phyloP scores from a whole-genome alignment of 2,329 filamentous ascomycete species.

The Ramularia collo-cygni region DNA sequence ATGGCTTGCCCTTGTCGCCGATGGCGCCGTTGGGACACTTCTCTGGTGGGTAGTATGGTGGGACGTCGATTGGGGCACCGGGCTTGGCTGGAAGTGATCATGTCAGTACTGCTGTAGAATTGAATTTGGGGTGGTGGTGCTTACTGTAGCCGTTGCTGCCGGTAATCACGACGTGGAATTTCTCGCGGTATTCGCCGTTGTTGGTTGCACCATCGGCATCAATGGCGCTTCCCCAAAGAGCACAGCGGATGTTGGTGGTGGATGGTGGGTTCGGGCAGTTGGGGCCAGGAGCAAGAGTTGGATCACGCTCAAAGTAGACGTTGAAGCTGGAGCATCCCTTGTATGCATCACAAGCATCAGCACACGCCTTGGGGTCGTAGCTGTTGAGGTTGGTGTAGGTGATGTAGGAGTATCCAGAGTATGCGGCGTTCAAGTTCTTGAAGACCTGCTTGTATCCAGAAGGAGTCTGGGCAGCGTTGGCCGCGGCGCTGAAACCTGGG shows the following conservation, averaged over 20 bases:
- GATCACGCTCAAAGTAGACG: slow-evolving; percentile 31
- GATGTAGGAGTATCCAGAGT: slow-evolving; percentile 4
- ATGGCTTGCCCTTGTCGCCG: slow-evolving; percentile 13
- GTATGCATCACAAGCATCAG: slow-evolving; percentile 27
- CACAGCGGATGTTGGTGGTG: slow-evolving; percentile 36
- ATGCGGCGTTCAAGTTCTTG: slow-evolving; percentile 12
- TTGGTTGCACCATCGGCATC: slow-evolving; percentile 25
- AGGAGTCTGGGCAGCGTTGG: slow-evolving; percentile 6
- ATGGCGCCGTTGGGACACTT: slow-evolving; percentile 9
- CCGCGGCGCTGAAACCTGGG: slow-evolving; percentile 12
- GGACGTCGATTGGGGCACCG: slow-evolving; percentile 10
- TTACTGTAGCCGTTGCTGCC: slow-evolving; percentile 26
- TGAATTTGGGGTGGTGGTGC: too few relatives aligned
- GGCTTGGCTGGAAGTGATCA: too few relatives aligned
- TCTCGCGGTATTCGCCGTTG: slow-evolving; percentile 20
- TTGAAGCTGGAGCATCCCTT: slow-evolving; percentile 31
- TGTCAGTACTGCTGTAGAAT: too few relatives aligned
- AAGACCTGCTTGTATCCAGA: slow-evolving; percentile 8
- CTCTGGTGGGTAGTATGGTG: slow-evolving; percentile 9
- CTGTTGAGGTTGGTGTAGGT: slow-evolving; percentile 23
- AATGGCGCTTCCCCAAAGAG: slow-evolving; percentile 33
- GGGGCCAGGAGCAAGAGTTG: slow-evolving; percentile 25
- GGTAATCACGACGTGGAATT: slow-evolving; percentile 27
- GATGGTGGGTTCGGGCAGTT: slow-evolving; percentile 32
- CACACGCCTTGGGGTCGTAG: slow-evolving; percentile 28